Evolutionary conservation across 805 yeast genomes (phyloP).

Genomic region (Saccharomycopsis capsularis): DNA sequence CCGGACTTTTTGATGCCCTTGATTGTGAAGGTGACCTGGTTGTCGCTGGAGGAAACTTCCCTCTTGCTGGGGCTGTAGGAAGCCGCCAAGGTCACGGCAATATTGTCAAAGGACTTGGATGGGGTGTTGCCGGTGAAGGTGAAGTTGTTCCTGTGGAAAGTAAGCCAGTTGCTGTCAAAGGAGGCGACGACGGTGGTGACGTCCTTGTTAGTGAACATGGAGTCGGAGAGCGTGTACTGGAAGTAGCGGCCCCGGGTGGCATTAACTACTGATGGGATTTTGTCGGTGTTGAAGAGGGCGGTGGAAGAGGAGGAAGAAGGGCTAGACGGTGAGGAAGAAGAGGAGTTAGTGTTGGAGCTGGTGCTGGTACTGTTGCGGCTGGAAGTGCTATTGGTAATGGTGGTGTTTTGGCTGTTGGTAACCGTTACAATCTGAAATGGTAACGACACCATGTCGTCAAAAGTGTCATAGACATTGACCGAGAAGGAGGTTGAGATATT

Average conservation of each 20-base stretch:
- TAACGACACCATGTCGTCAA: conserved; percentile 51
- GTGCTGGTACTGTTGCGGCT: neutral
- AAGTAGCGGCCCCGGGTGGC: conserved; percentile 63
- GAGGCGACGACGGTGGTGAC: conserved; percentile 43
- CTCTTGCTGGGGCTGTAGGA: neutral
- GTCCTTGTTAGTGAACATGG: conserved; percentile 50
- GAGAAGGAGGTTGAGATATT: conserved; percentile 36
- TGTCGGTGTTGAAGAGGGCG: conserved; percentile 3
- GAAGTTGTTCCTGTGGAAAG: conserved; percentile 49
- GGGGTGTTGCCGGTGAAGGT: conserved; percentile 70
- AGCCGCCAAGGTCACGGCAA: conserved; percentile 39
- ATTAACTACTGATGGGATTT: conserved; percentile 37
- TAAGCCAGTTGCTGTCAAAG: conserved; percentile 53
- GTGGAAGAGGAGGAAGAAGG: neutral
- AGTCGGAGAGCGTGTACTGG: conserved; percentile 44
- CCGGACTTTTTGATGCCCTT: conserved; percentile 51
- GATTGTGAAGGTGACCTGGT: conserved; percentile 37
- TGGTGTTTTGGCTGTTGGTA: conserved; percentile 25
- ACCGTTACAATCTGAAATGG: conserved; percentile 41
- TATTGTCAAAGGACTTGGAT: conserved; percentile 32
- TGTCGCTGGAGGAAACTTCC: neutral
- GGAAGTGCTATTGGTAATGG: neutral
- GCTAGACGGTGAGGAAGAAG: neutral
- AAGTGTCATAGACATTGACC: conserved; percentile 51
- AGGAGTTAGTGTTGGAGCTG: neutral